These are phyloP conservation scores for Lactarius quietus DNA, from an alignment of 768 basidiomycete genomes.

Conservation along the genomic window DNA sequence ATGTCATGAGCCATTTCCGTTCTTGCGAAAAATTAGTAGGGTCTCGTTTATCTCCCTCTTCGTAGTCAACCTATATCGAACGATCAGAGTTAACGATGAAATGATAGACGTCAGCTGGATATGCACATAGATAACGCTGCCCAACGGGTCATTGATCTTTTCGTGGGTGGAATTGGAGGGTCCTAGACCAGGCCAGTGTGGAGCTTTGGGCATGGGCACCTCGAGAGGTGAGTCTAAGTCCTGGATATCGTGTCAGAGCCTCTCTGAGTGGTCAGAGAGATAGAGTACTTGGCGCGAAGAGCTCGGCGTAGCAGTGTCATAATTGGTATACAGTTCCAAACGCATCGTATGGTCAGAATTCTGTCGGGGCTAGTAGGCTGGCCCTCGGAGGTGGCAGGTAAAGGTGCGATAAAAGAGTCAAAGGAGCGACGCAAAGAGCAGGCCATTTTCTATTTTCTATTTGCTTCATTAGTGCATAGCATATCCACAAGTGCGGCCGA, in stretches of 20 bases:
- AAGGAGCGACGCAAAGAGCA: neutral
- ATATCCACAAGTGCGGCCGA: no score
- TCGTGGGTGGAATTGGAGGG: neutral
- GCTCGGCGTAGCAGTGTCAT: neutral
- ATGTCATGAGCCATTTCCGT: slow-evolving; percentile 41
- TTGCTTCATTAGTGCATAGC: no score
- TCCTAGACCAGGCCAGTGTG: neutral
- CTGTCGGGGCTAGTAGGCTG: neutral
- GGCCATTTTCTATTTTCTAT: no score
- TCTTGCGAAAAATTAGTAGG: slow-evolving; percentile 33
- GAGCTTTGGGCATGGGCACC: no score
- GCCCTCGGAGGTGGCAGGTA: no score
- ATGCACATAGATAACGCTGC: neutral
- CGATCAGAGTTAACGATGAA: neutral
- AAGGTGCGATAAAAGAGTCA: neutral
- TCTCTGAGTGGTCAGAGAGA: neutral
- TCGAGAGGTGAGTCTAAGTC: neutral
- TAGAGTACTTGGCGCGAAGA: neutral
- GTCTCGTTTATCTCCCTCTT: slow-evolving; percentile 33
- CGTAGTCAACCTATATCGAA: slow-evolving; percentile 35
- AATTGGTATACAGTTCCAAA: neutral
- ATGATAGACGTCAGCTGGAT: neutral
- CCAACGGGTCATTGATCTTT: neutral
- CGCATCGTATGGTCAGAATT: neutral
- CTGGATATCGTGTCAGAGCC: neutral